Evolutionary conservation across 495 filamentous ascomycete species (phyloP), one percentile per base, ranked within the genome.

Genomic region (Usnea hakonensis): DNA sequence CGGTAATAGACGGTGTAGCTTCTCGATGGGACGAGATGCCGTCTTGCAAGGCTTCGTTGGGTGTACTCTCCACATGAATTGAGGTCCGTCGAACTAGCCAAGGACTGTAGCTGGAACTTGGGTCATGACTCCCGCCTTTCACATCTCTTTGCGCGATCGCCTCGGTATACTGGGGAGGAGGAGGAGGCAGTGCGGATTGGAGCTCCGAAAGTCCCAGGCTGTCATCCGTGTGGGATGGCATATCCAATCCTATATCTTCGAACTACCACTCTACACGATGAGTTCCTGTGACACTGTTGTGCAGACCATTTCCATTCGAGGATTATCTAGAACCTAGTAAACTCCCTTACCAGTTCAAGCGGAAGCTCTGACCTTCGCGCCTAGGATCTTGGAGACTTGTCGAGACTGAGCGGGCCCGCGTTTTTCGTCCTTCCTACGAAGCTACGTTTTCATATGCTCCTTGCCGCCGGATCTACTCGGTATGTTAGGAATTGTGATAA

Each of bases 71-170:
- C 1, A 63, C 52, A 33, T 41, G 36, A 55, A 63, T 63, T n/a
- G 61, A 63, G 23, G 61, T 63, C 26, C 61, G 61, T 26, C 44
- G 37, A 5, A 63, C 23, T 37, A 63, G 35, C 61, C 61, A 63
- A 38, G 53, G 55, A 21, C 37, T 37, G 40, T 52, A n/a, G 21
- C 33, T 48, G 28, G 52, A 36, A 14, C 23, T 37, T 26, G 30
- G 37, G 11, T 46, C 28, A 7, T 63, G 17, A 30, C 46, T 48
- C 11, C 19, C n/a, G 10, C 9, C 9, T 40, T 53, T 61, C 13
- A 36, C 44, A 33, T 61, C 58, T 19, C 41, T 13, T 35, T 37
- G 16, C 9, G 21, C 35, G 11, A n/a, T 63, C 30, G 54, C 36
- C 26, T 58, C 61, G 36, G 17, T 57, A 46, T 63, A 63, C 30